Conservation (phyloP, 371 early-diverging fungal genomes). For the Apophysomyces elegans region DNA sequence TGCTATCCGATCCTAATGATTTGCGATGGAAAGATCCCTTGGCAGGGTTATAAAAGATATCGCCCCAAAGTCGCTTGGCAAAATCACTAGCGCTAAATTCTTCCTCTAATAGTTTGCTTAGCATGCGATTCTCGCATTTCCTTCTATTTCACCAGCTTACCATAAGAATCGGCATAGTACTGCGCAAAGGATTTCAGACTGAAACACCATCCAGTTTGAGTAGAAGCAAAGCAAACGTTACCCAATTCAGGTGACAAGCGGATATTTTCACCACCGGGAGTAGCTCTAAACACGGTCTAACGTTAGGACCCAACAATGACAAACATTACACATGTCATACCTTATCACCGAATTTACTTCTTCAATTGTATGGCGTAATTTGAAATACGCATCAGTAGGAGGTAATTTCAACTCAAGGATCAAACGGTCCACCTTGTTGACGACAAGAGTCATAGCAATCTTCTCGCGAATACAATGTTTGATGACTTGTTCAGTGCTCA, state of each 20-base stretch:
- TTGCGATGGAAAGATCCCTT: slow-evolving; percentile 82
- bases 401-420: slow-evolving; percentile 96
- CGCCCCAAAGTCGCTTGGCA: slow-evolving; percentile 95
- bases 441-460: slow-evolving; percentile 81
- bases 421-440: slow-evolving; percentile 97
- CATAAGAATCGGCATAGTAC: slow-evolving; percentile 81
- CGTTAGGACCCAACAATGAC: not conserved
- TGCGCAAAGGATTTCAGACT: slow-evolving; percentile 92
- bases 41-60: slow-evolving; percentile 87
- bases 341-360: slow-evolving; percentile 90
- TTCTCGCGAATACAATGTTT: slow-evolving; percentile 81
- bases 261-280: slow-evolving; percentile 56
- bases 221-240: slow-evolving; percentile 96
- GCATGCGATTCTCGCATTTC: not conserved
- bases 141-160: slow-evolving; percentile 31
- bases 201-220: slow-evolving; percentile 95
- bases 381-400: slow-evolving; percentile 96
- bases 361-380: slow-evolving; percentile 93
- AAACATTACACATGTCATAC: slow-evolving; percentile 24
- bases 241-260: slow-evolving; percentile 93
- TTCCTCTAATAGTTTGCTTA: slow-evolving; percentile 28
- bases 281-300: slow-evolving; percentile 27
- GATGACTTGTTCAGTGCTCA: slow-evolving; percentile 90
- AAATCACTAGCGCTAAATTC: slow-evolving; percentile 82
- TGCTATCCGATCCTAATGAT: slow-evolving; percentile 55